Base-by-base conservation (phyloP, 805 yeast species). In the Torulaspora maleeae region DNA sequence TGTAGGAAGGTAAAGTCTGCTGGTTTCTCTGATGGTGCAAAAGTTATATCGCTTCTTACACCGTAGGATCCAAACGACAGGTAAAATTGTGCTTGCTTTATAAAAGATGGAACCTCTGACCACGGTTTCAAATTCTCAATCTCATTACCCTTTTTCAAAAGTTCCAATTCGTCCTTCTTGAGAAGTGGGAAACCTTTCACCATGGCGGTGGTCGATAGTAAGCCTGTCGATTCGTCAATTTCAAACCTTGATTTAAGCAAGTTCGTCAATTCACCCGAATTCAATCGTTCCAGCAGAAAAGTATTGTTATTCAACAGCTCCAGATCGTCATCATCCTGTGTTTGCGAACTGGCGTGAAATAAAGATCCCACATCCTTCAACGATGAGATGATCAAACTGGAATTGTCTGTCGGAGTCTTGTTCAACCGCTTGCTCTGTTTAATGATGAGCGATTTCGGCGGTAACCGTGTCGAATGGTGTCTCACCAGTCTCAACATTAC, bases 31-130 rank as follows among this genome's bases (percentile, higher is more conserved):
- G 36, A 35, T 11, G 39, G 11, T 8, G 29, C 69, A 78, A 71
- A 51, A 70, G 71, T 64, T 44, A 82, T 74, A 16, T 76, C 76
- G 38, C 76, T 80, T 50, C 95, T 71, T 1, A 79, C 82, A 0
- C 89, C 93, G 74, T 84, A 78, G 38, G 82, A 71, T 2, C 90
- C 90, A 62, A 80, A 85, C 0, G 82, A 73, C 25, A 82, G 72
- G 66, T 74, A 81, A 60, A 79, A 82, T 8, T 78, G 73, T 51
- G 82, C 68, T 49, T 75, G 69, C 57, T 83, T 82, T 42, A 74
- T 74, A 41, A 75, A 72, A 10, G 49, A 49, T 3, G 77, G 69
- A 36, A 82, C 51, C 33, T 68, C 63, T 2, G 61, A 60, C 95
- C 95, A 85, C 43, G 75, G 71, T 42, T 71, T 71, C 51, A 75